phyloP scores from a whole-genome alignment of 2,329 filamentous ascomycete species.

The Colletotrichum kahawae region DNA sequence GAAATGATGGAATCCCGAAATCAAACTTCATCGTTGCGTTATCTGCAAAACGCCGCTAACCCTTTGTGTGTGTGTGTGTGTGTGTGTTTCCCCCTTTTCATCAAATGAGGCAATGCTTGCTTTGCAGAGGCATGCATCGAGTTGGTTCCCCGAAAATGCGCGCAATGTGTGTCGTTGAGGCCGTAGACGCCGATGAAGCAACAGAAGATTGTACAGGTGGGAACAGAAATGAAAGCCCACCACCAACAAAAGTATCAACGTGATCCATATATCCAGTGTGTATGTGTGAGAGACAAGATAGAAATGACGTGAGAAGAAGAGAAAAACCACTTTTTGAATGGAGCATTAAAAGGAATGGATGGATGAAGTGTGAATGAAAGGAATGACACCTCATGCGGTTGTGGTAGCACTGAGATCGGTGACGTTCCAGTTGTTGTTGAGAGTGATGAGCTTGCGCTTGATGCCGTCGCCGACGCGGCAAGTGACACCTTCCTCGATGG shows the following conservation, averaged over 20 bases:
- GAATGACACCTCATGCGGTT: background rate
- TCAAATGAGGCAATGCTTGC: background rate
- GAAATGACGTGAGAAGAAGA: slow-evolving; percentile 9
- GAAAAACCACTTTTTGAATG: background rate
- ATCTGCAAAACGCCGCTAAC: background rate
- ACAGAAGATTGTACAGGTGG: slow-evolving; percentile 1
- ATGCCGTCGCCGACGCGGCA: slow-evolving; percentile 51
- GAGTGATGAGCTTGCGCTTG: slow-evolving; percentile 41
- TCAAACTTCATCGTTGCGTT: background rate
- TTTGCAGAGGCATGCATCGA: background rate
- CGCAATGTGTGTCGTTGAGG: background rate
- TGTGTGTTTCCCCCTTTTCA: background rate
- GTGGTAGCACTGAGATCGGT: slow-evolving; percentile 25
- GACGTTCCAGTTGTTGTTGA: slow-evolving; percentile 45
- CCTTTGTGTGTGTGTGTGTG: background rate
- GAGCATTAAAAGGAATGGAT: background rate
- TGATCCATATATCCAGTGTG: background rate
- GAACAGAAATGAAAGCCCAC: background rate
- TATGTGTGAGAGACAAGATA: background rate
- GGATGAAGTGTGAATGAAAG: background rate
- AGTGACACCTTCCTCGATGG: slow-evolving; percentile 44
- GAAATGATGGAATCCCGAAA: background rate
- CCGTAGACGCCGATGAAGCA: slow-evolving; percentile 1
- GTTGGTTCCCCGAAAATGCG: background rate
- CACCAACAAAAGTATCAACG: background rate